Evolutionary conservation across 345 rosid species (phyloP), one percentile per base, ranked within the genome.

Genomic region (Acer negundo): DNA sequence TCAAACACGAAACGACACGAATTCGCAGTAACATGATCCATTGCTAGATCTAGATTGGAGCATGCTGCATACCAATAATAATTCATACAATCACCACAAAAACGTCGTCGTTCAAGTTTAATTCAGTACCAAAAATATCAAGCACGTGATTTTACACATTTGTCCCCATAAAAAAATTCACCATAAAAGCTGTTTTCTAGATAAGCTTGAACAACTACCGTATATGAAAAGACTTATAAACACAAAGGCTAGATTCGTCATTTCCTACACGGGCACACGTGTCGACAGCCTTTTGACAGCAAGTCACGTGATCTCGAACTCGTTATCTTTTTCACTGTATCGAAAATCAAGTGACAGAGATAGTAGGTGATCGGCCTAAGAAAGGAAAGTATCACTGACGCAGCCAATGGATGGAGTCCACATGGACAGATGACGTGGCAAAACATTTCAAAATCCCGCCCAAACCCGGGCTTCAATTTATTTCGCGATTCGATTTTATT

Each of bases 401-500:
- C 6, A 19, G 67, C 83, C 86, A 82, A 71, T 80, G 17, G 28
- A 2, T 4, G 10, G 16, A 51, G 26, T 70, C 31, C 63, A 44
- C 81, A 10, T 12, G 82, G 82, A 81, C 79, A 53, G 71, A 22
- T 83, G 90, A 88, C 87, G 72, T 85, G 91, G 87, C 80, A 8
- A 20, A 49, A 47, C 15, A 35, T 74, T 86, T 86, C 75, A 78
- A 86, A 84, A 84, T 86, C 94, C 94, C 91, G 90, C 91, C 89
- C 75, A 86, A 88, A 82, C 79, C 81, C 85, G 75, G 80, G 56
- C 73, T 73, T 73, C 62, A 72, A 80, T 74, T 67, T 28, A 22
- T 47, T 80, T 42, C 20, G 9, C 61, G 40, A 51, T 80, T 55
- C 56, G 17, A 64, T 42, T 74, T 80, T 31, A 38, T 53, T 79